Percentiles rank a stretch among this genome's conserved stretches.
Conservation (phyloP, 805 yeast genomes). For the Saccharomyces cerevisiae region DNA sequence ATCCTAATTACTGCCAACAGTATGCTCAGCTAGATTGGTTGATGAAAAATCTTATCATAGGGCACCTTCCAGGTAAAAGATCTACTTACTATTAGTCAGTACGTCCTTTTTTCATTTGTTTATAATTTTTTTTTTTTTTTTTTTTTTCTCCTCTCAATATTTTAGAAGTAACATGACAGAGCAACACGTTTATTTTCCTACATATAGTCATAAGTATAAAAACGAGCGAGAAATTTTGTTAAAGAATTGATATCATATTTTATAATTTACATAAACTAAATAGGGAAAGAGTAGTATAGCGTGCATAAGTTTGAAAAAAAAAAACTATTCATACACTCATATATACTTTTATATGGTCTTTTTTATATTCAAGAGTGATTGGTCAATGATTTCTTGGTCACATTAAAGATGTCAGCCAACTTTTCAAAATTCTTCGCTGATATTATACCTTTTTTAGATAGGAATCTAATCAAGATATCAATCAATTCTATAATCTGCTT, state of each 20-base stretch:
- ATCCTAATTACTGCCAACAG: constrained; percentile 4
- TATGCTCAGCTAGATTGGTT: background rate
- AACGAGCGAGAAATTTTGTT: background rate
- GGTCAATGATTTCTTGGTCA: constrained; percentile 3
- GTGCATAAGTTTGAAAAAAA: background rate
- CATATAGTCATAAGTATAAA: background rate
- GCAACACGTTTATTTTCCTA: background rate
- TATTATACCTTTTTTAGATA: constrained; percentile 35
- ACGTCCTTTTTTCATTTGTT: background rate
- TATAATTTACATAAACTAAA: background rate
- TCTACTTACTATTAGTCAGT: background rate
- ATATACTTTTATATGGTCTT: background rate
- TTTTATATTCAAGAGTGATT: background rate
- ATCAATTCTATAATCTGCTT: constrained; percentile 59
- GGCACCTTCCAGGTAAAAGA: background rate
- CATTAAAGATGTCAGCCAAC: constrained; percentile 24
- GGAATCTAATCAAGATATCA: constrained; percentile 37
- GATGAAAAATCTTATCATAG: background rate
- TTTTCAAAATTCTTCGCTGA: constrained; percentile 30
- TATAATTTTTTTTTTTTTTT: background rate
- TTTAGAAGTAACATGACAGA: background rate
- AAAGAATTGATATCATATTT: background rate
- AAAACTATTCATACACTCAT: background rate
- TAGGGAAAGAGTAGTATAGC: background rate
- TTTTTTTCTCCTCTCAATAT: background rate